A percentile compares a stretch with the other conserved stretches of the same genome.
phyloP scores from a whole-genome alignment of 345 rosid genomes.

The Capsella bursapastoris region DNA sequence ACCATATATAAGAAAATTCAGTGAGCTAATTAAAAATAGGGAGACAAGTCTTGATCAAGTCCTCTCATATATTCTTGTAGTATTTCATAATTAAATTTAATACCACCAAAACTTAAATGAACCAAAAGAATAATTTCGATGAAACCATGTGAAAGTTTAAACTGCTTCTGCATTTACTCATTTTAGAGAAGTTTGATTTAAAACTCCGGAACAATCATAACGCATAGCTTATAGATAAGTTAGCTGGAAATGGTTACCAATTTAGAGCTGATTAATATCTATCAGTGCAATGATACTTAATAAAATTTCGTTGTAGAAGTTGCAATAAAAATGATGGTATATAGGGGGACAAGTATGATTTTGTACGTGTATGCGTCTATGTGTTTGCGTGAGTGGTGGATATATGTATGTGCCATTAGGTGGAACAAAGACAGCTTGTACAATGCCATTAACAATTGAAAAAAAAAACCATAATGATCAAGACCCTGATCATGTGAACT shows the following conservation, averaged over 20 bases:
- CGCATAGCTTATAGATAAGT: background rate
- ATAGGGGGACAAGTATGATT: slow-evolving; percentile 18
- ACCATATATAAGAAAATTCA: background rate
- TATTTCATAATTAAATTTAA: background rate
- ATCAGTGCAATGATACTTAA: background rate
- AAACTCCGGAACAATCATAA: background rate
- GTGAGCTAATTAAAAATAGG: background rate
- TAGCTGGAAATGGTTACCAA: background rate
- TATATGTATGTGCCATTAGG: slow-evolving; percentile 20
- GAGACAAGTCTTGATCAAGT: background rate
- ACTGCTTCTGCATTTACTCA: slow-evolving; percentile 1
- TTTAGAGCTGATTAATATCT: background rate
- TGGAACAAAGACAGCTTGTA: slow-evolving; percentile 34
- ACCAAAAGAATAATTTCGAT: background rate
- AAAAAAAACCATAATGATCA: slow-evolving; percentile 1
- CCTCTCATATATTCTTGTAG: slow-evolving; percentile 9
- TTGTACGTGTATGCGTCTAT: slow-evolving; percentile 27
- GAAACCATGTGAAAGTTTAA: slow-evolving; percentile 1
- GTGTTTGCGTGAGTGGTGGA: slow-evolving; percentile 35
- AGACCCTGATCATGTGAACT: slow-evolving; percentile 33
- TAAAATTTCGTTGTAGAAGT: background rate
- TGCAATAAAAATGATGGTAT: slow-evolving; percentile 14
- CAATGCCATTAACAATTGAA: slow-evolving; percentile 26
- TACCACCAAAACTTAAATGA: background rate
- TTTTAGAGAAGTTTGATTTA: background rate